Evolutionary conservation across 1,284 basidiomycete genomes (phyloP), one percentile per base, ranked within the genome.

Genomic region (Heliocybe sulcata): DNA sequence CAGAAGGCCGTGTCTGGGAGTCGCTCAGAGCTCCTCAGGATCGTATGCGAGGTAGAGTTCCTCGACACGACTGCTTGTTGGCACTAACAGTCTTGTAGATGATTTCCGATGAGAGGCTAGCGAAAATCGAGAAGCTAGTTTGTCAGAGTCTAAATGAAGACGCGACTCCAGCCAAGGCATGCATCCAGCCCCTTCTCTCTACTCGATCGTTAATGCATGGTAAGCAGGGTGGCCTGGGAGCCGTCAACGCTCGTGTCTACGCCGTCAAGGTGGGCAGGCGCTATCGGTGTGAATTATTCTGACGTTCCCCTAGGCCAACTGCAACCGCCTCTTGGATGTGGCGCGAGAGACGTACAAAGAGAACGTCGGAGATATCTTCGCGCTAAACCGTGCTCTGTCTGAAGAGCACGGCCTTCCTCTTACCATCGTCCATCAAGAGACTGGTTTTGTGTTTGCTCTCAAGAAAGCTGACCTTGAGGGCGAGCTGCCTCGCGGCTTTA

Each of bases 261-360:
- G 92, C 93, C 0, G 87, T 95, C 49, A 89, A 84, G 67, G 86
- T 84, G 55, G 16, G 55, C 27, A 23, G 23, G 4, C 3, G 25
- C 1, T 19, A 27, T 35, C 12, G 19, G 8, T 14, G 50, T 26
- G 23, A 31, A 49, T 38, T 26, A 49, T 11, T 38, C 53, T 52
- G 25, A 19, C 38, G 53, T 29, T 19, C 42, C 45, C 19, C 11
- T 45, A 87, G 83, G 87, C 90, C 1, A 87, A 90, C 57, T 81
- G 78, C 61, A 90, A 93, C 60, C 82, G 83, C 20, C 76, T 96
- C 10, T 82, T 98, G 11, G 94, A 98, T 60, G 90, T 98, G 2
- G 95, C 94, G 0, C 81, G 95, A 8, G 89, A 92, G 65, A 95
- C 94, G 0, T 93, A 89, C 72, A 90, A 88, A 62, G 94, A 97